Conservation (phyloP, 2,329 filamentous ascomycete genomes). For the Diaporthe humulicola region DNA sequence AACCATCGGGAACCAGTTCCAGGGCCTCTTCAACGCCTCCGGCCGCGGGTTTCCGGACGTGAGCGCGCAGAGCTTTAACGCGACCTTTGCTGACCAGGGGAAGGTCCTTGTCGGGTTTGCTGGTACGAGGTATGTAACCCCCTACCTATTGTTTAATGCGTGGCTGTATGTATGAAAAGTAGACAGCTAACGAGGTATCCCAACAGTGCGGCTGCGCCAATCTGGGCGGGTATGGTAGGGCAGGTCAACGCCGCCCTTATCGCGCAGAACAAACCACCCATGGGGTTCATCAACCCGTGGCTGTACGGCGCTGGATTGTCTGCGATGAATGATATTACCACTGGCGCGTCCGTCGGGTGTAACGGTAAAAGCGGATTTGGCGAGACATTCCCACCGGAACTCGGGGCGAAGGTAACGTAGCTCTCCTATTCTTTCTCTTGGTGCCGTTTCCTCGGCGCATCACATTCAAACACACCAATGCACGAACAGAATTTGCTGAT, state of each 20-base stretch:
- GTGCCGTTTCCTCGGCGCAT: neutral
- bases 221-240: conserved; percentile 64
- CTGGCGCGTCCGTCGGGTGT: conserved; percentile 32
- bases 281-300: conserved; percentile 57
- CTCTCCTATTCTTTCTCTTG: neutral
- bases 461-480: neutral
- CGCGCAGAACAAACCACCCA: conserved; percentile 53
- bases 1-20: conserved; percentile 63
- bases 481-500: neutral
- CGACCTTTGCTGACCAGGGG: conserved; percentile 38
- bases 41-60: conserved; percentile 38
- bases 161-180: neutral
- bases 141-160: neutral
- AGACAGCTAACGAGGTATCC: neutral
- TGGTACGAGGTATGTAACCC: neutral
- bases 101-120: neutral
- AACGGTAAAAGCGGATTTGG: conserved; percentile 24
- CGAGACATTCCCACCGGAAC: neutral
- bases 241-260: conserved; percentile 66
- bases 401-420: neutral
- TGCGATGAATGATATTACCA: conserved; percentile 43
- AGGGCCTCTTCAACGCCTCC: conserved; percentile 46
- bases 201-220: conserved; percentile 61
- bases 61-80: conserved; percentile 55
- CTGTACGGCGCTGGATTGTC: conserved; percentile 38